phyloP scores from a whole-genome alignment of 129 eudicot genomes.

The Pseudognaphalium luteoalbum region DNA sequence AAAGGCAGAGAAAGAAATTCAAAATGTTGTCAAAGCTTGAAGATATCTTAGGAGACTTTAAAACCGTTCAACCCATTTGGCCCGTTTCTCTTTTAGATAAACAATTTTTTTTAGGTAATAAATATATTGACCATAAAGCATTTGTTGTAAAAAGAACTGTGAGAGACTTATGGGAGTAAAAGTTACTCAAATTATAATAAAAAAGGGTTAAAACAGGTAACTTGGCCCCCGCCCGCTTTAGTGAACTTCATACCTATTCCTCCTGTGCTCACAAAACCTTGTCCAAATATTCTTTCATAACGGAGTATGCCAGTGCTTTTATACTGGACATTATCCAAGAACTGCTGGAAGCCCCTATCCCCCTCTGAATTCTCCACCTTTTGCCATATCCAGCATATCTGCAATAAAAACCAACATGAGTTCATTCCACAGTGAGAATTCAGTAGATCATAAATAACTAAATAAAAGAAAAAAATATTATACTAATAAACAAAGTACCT shows the following conservation, averaged over 20 bases:
- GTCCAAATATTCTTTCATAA: constrained; percentile 92
- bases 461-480: neutral
- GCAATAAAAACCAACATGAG: constrained; percentile 26
- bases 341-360: constrained; percentile 73
- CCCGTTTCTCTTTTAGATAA: too few species aligned
- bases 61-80: too few species aligned
- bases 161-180: neutral
- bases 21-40: too few species aligned
- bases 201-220: neutral
- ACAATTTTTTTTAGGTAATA: too few species aligned
- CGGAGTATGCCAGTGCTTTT: constrained; percentile 81
- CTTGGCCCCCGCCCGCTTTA: neutral
- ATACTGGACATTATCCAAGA: constrained; percentile 90
- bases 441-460: neutral
- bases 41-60: too few species aligned
- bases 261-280: constrained; percentile 95
- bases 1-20: neutral
- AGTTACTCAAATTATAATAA: neutral
- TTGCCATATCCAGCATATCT: constrained; percentile 98
- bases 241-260: constrained; percentile 62
- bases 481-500: constrained; percentile 41
- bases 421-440: neutral
- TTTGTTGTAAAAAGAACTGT: too few species aligned
- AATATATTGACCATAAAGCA: too few species aligned
- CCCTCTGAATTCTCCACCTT: constrained; percentile 72